Evolutionary conservation across 2,329 filamentous ascomycete genomes (phyloP).

Genomic region (Monilinia fructigena): DNA sequence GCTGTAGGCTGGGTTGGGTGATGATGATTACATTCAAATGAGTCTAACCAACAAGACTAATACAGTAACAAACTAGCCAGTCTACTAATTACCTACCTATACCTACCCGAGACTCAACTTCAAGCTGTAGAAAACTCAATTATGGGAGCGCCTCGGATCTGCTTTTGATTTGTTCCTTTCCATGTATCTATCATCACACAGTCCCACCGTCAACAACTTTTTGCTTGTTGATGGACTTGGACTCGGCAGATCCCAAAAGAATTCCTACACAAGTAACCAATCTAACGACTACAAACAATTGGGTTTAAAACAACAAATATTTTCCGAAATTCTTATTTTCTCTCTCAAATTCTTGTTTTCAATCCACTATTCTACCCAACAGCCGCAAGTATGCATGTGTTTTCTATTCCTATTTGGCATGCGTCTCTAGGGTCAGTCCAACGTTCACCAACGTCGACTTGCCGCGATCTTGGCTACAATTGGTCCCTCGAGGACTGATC

Average conservation of each 20-base stretch:
- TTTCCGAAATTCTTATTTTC: not conserved
- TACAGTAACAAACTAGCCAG: not conserved
- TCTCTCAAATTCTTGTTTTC: not conserved
- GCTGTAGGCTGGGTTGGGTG: slow-evolving; percentile 16
- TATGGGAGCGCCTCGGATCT: slow-evolving; percentile 9
- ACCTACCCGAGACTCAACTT: not conserved
- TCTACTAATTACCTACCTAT: not conserved
- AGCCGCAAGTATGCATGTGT: slow-evolving; percentile 19
- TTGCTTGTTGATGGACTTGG: slow-evolving; percentile 7
- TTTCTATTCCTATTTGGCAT: slow-evolving; percentile 15
- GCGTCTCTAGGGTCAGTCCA: slow-evolving; percentile 21
- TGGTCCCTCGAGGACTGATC: slow-evolving; percentile 24
- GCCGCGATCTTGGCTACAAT: slow-evolving; percentile 27
- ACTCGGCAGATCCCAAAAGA: slow-evolving; percentile 1
- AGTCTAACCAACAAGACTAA: slow-evolving; percentile 4
- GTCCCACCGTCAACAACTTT: not conserved
- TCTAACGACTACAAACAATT: slow-evolving; percentile 8
- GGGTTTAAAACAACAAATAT: not conserved
- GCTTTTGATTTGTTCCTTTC: not conserved
- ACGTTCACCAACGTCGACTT: slow-evolving; percentile 28
- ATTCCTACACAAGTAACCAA: not conserved
- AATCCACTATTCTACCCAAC: not conserved
- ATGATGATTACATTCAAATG: not conserved
- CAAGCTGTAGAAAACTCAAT: not conserved
- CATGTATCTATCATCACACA: not conserved